These are phyloP conservation scores for Aspergillus novofumigatus DNA, from an alignment of 2,329 filamentous ascomycete species.

Conservation along the genomic window DNA sequence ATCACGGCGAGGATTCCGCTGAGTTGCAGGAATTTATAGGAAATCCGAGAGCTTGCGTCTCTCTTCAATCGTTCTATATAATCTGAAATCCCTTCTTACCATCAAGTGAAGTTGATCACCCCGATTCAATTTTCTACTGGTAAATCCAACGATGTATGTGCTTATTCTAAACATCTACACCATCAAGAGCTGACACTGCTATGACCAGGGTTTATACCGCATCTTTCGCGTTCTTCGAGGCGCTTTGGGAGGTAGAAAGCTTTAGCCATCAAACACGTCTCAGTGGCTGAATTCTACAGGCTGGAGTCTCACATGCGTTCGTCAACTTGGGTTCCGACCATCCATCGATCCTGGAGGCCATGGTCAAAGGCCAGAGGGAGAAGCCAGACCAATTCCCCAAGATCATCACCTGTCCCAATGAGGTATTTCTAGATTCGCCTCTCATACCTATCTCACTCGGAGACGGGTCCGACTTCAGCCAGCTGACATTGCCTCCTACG, in stretches of 20 bases:
- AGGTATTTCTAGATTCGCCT: constrained; percentile 47
- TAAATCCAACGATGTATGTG: constrained; percentile 4
- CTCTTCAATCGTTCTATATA: neutral
- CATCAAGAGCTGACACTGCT: neutral
- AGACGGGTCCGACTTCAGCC: neutral
- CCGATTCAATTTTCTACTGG: neutral
- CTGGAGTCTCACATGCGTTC: constrained; percentile 50
- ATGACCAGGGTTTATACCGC: constrained; percentile 55
- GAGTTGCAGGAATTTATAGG: neutral
- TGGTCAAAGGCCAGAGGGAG: constrained; percentile 70
- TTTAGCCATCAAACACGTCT: neutral
- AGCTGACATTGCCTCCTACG: constrained; percentile 10
- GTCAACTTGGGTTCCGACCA: constrained; percentile 57
- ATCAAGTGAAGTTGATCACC: neutral
- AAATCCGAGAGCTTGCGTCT: neutral
- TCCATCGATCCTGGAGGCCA: constrained; percentile 74
- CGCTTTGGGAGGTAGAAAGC: constrained; percentile 54
- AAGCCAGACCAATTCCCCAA: constrained; percentile 61
- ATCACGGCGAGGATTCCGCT: constrained; percentile 1
- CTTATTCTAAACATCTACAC: neutral
- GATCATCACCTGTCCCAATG: constrained; percentile 76
- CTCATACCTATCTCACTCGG: neutral
- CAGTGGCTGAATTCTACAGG: constrained; percentile 25
- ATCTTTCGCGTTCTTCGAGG: constrained; percentile 78
- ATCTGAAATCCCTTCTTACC: neutral